A percentile compares a stretch with the other conserved stretches of the same genome.
Evolutionary conservation across 2,329 filamentous ascomycete species (phyloP).

Genomic region (Colletotrichum neosansevieriae): DNA sequence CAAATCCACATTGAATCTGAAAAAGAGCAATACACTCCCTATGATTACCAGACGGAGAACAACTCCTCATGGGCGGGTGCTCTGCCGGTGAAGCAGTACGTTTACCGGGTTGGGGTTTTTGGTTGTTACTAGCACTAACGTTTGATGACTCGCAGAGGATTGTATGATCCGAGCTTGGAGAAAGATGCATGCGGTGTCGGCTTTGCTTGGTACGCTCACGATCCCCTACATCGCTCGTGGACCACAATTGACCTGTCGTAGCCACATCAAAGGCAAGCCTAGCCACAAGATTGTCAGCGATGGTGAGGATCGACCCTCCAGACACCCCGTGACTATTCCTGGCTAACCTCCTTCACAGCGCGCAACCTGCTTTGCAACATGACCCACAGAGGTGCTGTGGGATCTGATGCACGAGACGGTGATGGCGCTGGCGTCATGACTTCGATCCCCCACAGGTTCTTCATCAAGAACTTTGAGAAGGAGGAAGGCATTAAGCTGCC

Average conservation of each 20-base stretch:
- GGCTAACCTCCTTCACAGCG: constrained; percentile 62
- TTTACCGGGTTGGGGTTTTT: constrained; percentile 23
- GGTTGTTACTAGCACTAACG: constrained; percentile 35
- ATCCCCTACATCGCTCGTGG: background rate
- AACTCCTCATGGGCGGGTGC: constrained; percentile 92
- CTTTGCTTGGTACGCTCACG: constrained; percentile 87
- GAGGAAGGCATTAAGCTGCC: constrained; percentile 91
- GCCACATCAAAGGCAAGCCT: constrained; percentile 95
- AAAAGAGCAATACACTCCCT: constrained; percentile 73
- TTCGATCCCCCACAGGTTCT: constrained; percentile 97
- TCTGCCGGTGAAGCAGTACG: constrained; percentile 91
- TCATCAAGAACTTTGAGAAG: constrained; percentile 96
- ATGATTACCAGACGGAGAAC: constrained; percentile 90
- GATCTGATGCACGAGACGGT: constrained; percentile 96
- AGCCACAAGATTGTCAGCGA: constrained; percentile 99
- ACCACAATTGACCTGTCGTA: constrained; percentile 53
- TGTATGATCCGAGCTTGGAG: constrained; percentile 95
- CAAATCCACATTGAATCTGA: constrained; percentile 71
- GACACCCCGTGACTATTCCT: constrained; percentile 43
- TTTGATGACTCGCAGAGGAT: constrained; percentile 65
- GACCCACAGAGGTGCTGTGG: constrained; percentile 98
- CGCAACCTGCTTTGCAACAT: constrained; percentile 98
- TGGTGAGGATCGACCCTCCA: constrained; percentile 72
- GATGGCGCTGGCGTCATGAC: constrained; percentile 99
- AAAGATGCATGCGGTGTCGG: constrained; percentile 99